Percentiles rank a stretch among this genome's conserved stretches.
Evolutionary conservation across 164 flowering plant species (phyloP).

Genomic region (Stephania yunnanensis): DNA sequence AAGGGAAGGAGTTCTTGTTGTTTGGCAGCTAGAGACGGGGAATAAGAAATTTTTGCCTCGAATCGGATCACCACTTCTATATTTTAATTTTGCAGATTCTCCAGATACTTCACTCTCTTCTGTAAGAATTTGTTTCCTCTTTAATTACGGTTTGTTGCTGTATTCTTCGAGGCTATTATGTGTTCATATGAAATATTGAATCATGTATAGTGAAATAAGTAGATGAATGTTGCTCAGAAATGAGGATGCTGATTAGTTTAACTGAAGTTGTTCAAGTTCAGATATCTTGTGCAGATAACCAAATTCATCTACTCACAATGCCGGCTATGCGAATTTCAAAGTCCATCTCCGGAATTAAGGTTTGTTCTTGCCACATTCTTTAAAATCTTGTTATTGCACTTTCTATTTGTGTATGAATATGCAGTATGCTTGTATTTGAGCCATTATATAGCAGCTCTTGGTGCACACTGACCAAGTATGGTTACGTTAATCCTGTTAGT

Average conservation of each 20-base stretch:
- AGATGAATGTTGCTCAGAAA: background rate
- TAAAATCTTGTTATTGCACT: background rate
- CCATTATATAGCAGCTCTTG: background rate
- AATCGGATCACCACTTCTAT: conserved; percentile 75
- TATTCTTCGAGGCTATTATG: background rate
- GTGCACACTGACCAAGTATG: background rate
- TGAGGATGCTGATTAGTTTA: background rate
- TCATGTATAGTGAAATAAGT: background rate
- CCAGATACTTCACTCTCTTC: conserved; percentile 72
- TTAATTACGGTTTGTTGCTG: background rate
- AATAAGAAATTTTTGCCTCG: conserved; percentile 81
- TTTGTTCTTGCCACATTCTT: conserved; percentile 24
- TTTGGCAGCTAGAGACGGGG: conserved; percentile 95
- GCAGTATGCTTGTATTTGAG: background rate
- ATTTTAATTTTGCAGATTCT: conserved; percentile 59
- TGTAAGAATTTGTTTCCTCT: conserved; percentile 40
- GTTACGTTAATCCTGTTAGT: background rate
- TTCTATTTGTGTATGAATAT: background rate
- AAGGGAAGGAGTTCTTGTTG: conserved; percentile 88
- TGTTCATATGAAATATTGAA: too few relatives aligned
- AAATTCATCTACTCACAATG: conserved; percentile 77
- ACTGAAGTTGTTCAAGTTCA: conserved; percentile 22
- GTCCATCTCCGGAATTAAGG: conserved; percentile 91
- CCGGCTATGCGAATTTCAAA: conserved; percentile 70
- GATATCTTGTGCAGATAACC: conserved; percentile 97